phyloP scores from a whole-genome alignment of 148 eudicot genomes.

The Rhododendron griersonianum region DNA sequence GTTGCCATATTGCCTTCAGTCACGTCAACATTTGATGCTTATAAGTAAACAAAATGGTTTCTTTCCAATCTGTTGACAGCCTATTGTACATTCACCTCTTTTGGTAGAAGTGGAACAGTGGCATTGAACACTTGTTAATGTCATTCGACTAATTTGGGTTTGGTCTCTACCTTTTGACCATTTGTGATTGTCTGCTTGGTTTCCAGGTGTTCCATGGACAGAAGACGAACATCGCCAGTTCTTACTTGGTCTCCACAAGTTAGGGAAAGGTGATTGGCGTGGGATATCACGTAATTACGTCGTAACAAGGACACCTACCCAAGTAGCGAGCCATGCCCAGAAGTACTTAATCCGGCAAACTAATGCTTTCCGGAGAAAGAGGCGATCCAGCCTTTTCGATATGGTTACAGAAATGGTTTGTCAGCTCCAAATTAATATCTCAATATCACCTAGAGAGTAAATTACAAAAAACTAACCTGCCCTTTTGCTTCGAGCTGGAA shows the following conservation, averaged over 20 bases:
- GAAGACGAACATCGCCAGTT: slow-evolving; percentile 85
- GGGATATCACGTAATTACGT: slow-evolving; percentile 75
- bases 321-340: slow-evolving; percentile 97
- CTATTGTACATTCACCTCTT: background rate
- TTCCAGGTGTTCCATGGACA: slow-evolving; percentile 81
- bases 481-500: background rate
- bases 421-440: background rate
- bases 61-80: background rate
- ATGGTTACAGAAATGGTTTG: slow-evolving; percentile 62
- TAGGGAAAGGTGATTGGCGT: slow-evolving; percentile 95
- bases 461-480: background rate
- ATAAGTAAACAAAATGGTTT: background rate
- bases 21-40: background rate
- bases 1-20: background rate
- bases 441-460: background rate
- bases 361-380: slow-evolving; percentile 64
- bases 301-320: slow-evolving; percentile 77
- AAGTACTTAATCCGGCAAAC: slow-evolving; percentile 77
- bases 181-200: background rate
- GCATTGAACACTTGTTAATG: background rate
- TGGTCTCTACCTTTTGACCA: background rate
- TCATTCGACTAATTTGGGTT: background rate
- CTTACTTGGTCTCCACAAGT: slow-evolving; percentile 72
- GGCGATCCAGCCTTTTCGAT: slow-evolving; percentile 88
- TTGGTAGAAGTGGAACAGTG: background rate